phyloP scores from a whole-genome alignment of 371 early-diverging fungal species.

The Apophysomyces elegans region DNA sequence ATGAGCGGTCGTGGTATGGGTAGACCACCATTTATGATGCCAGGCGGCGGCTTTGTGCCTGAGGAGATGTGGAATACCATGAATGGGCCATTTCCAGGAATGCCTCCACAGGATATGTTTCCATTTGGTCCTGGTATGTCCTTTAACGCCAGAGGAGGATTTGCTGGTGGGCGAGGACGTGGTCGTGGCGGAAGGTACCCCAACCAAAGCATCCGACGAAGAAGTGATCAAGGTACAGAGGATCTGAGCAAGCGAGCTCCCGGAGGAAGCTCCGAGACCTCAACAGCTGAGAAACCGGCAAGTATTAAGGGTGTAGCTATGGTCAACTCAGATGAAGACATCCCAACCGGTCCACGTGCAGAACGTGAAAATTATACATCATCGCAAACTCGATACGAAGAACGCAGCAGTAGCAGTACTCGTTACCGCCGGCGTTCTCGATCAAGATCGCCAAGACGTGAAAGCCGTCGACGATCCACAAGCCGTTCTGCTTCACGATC shows the following conservation, averaged over 20 bases:
- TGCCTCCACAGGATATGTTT: slow-evolving; percentile 50
- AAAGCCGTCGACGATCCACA: slow-evolving; percentile 21
- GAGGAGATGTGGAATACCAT: slow-evolving; percentile 26
- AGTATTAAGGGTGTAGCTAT: slow-evolving; percentile 20
- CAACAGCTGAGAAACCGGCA: slow-evolving; percentile 14
- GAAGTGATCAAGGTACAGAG: slow-evolving; percentile 14
- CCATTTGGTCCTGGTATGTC: slow-evolving; percentile 23
- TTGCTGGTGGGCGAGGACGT: slow-evolving; percentile 31
- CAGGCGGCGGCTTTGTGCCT: slow-evolving; percentile 31
- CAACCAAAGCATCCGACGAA: slow-evolving; percentile 16
- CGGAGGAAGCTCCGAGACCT: slow-evolving; percentile 16
- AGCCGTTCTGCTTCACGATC: slow-evolving; percentile 23
- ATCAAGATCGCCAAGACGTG: slow-evolving; percentile 24
- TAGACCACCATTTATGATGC: slow-evolving; percentile 43
- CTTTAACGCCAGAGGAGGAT: slow-evolving; percentile 33
- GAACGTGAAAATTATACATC: slow-evolving; percentile 22
- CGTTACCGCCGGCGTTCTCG: slow-evolving; percentile 26
- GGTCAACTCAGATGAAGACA: slow-evolving; percentile 30
- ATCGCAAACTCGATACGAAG: slow-evolving; percentile 19
- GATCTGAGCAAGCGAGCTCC: slow-evolving; percentile 17
- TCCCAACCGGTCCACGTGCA: slow-evolving; percentile 36
- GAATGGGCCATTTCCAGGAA: slow-evolving; percentile 34
- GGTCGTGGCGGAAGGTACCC: slow-evolving; percentile 23
- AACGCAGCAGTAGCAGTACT: slow-evolving; percentile 22
- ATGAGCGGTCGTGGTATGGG: slow-evolving; percentile 22